These are phyloP conservation scores for Didymosphaeria variabile DNA, from an alignment of 2,329 filamentous ascomycete species.

Conservation along the genomic window DNA sequence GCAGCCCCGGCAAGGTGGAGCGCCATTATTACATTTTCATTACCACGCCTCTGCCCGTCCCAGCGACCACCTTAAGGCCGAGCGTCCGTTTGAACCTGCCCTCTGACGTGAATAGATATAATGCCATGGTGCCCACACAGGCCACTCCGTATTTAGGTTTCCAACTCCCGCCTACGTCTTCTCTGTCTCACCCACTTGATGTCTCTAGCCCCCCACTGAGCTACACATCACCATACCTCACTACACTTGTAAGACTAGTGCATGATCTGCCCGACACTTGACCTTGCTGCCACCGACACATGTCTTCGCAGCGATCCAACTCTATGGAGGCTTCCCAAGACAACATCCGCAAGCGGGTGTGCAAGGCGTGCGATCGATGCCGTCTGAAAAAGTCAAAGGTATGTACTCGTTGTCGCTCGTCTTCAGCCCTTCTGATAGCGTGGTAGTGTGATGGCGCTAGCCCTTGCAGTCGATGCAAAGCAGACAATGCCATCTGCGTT, in stretches of 20 bases:
- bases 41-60: conserved; percentile 34
- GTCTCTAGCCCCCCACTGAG: conserved; percentile 9
- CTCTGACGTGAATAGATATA: conserved; percentile 52
- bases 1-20: conserved; percentile 29
- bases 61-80: conserved; percentile 40
- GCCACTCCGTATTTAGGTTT: conserved; percentile 40
- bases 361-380: conserved; percentile 73
- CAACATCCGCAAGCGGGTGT: conserved; percentile 68
- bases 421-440: background rate
- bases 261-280: conserved; percentile 3
- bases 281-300: conserved; percentile 22
- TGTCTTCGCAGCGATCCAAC: conserved; percentile 48
- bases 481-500: conserved; percentile 71
- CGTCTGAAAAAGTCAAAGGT: conserved; percentile 73
- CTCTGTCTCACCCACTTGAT: conserved; percentile 20
- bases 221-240: conserved; percentile 15
- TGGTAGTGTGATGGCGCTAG: conserved; percentile 67
- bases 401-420: conserved; percentile 27
- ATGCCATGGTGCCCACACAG: conserved; percentile 45
- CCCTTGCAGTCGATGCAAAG: conserved; percentile 69
- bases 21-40: conserved; percentile 43
- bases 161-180: conserved; percentile 32
- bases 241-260: conserved; percentile 15
- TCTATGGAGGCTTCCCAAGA: conserved; percentile 54
- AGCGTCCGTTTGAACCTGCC: conserved; percentile 47